Evolutionary conservation across 78 protist species (phyloP).

Genomic region (Planoprotostelium fungivorum): DNA sequence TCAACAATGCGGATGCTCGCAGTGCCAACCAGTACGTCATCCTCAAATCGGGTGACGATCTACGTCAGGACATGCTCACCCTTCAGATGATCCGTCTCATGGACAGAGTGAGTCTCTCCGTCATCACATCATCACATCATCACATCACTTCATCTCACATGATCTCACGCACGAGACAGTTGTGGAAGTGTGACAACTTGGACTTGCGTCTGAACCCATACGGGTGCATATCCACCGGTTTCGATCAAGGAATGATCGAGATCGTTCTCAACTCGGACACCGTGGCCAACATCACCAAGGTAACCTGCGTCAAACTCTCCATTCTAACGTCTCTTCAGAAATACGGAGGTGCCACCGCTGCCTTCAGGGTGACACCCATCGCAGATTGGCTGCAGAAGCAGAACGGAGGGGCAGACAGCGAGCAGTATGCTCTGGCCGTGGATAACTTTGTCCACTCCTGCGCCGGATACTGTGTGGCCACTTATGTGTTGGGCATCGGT

Average conservation of each 20-base stretch:
- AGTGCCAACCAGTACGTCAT: conserved; percentile 57
- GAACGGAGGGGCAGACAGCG: conserved; percentile 24
- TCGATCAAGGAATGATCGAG: conserved; percentile 90
- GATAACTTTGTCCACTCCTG: conserved; percentile 71
- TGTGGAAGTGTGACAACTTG: conserved; percentile 77
- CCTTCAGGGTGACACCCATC: conserved; percentile 67
- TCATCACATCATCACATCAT: background rate
- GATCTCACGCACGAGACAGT: background rate
- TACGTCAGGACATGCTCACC: conserved; percentile 88
- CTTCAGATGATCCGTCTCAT: conserved; percentile 72
- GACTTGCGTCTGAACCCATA: conserved; percentile 78
- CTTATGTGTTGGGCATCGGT: conserved; percentile 96
- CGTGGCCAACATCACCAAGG: conserved; percentile 66
- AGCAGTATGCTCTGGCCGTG: conserved; percentile 39
- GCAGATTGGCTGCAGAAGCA: conserved; percentile 68
- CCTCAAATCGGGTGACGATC: conserved; percentile 89
- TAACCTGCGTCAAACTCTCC: background rate
- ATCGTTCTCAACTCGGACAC: conserved; percentile 85
- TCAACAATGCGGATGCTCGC: conserved; percentile 54
- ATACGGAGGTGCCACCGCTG: conserved; percentile 79
- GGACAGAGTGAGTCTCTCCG: conserved; percentile 23
- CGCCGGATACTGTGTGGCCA: conserved; percentile 96
- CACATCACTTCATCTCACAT: background rate
- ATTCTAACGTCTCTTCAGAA: background rate
- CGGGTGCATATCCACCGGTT: conserved; percentile 83